phyloP scores from a whole-genome alignment of 306 rosid genomes.

The Coriaria nepalensis region DNA sequence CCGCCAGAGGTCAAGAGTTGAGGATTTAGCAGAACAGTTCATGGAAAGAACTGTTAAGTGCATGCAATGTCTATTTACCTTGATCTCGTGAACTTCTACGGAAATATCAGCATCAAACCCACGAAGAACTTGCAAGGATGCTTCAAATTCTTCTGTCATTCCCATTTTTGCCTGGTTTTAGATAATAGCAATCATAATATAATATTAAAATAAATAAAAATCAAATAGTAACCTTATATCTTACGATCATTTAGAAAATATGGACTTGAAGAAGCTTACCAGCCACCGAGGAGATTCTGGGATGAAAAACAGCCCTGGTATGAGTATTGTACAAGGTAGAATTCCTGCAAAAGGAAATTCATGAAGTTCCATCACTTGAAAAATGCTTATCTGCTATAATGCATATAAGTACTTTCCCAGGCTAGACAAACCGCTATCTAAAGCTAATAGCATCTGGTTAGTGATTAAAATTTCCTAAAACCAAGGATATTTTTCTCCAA shows the following conservation, averaged over 20 bases:
- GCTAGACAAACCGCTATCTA: not conserved
- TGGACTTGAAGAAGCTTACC: constrained; percentile 30
- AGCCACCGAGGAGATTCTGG: constrained; percentile 99
- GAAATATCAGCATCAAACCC: constrained; percentile 87
- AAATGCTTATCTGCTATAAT: not conserved
- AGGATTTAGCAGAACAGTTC: too few species aligned
- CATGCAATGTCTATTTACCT: constrained; percentile 22
- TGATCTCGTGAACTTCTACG: constrained; percentile 68
- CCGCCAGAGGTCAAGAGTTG: too few species aligned
- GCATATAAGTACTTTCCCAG: not conserved
- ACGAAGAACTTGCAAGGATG: constrained; percentile 90
- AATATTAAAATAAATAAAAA: not conserved
- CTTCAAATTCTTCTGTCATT: constrained; percentile 81
- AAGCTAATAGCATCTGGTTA: too few species aligned
- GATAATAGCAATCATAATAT: not conserved
- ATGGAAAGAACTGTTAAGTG: not conserved
- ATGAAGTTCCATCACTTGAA: constrained; percentile 14
- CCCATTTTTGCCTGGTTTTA: constrained; percentile 84
- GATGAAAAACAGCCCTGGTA: constrained; percentile 88
- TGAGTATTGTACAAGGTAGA: constrained; percentile 74
- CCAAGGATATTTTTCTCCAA: too few species aligned
- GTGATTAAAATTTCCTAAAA: too few species aligned
- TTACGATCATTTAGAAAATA: not conserved
- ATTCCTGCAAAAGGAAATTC: constrained; percentile 39
- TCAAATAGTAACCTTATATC: constrained; percentile 1